Evolutionary conservation across 2,329 filamentous ascomycete genomes (phyloP).

Genomic region (Fusarium incarnatum): DNA sequence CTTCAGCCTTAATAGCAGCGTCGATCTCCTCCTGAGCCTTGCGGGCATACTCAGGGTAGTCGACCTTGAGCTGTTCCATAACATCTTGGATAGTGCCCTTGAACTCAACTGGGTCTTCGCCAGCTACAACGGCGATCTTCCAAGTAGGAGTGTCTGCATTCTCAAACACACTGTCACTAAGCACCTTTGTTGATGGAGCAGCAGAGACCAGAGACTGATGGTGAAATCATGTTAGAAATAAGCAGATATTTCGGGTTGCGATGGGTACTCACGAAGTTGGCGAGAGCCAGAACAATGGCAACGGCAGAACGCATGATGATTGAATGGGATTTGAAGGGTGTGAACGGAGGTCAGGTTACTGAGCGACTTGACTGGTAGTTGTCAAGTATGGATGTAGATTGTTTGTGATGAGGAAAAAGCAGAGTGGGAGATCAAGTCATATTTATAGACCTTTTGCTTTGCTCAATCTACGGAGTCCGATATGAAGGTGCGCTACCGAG

Average conservation of each 20-base stretch:
- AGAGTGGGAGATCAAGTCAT: not conserved
- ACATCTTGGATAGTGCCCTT: not conserved
- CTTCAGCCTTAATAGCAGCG: not conserved
- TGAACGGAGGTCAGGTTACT: not conserved
- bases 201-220: not conserved
- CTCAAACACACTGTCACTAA: not conserved
- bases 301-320: not conserved
- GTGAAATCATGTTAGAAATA: not conserved
- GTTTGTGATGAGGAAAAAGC: not conserved
- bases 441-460: not conserved
- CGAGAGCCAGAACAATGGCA: not conserved
- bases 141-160: not conserved
- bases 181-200: not conserved
- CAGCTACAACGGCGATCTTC: not conserved
- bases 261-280: not conserved
- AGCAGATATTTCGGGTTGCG: accelerated
- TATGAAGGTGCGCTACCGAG: not conserved
- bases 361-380: not conserved
- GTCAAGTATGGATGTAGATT: not conserved
- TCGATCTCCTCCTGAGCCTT: not conserved
- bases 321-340: not conserved
- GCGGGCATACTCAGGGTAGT: not conserved
- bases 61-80: not conserved
- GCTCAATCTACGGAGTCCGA: not conserved
- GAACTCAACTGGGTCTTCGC: not conserved